Evolutionary conservation across 2,329 filamentous ascomycete species (phyloP), one percentile per base, ranked within the genome.

Genomic region (Trichoderma koningiopsis): DNA sequence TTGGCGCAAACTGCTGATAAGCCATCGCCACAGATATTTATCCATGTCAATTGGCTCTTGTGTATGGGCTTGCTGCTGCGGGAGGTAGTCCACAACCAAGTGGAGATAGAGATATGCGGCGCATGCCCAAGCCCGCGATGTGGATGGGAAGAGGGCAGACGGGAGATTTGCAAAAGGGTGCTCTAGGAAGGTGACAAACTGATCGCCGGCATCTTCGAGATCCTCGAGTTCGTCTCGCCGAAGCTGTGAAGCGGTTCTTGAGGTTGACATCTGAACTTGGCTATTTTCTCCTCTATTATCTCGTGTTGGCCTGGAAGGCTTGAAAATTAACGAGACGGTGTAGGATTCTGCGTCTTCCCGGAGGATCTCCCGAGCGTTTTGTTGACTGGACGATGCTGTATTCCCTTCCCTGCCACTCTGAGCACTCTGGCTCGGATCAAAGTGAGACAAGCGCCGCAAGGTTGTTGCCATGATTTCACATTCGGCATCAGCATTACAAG

Each of bases 101-200:
- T 61, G 40, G 19, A 61, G 58, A 33, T 61, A 61, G 27, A 61
- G 10, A 40, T 61, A 61, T 49, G 58, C 27, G 6, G 58, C 58
- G 16, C 58, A 61, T 11, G 58, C 58, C 58, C 58, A 61, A 49
- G 58, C 58, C 5, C 58, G 58, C 4, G 58, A 61, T 7, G 58
- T 61, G 13, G 58, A 61, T 49, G 58, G 58, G 11, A 61, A 61
- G 13, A 61, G 31, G 27, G 16, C 37, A 49, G 58, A 22, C 14
- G 58, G 58, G 19, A 61, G 40, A 31, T 61, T 61, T 7, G 40
- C 58, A 4, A 61, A 61, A 29, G 58, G 52, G 29, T 55, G 24
- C 52, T 55, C 27, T 14, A 29, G 16, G 19, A 55, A 27, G 52
- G 5, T 55, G 24, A 55, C 52, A 31, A 31, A 55, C 6, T 29